A percentile compares a stretch with the other conserved stretches of the same genome.
phyloP scores from a whole-genome alignment of 148 eudicot genomes.

The Fagopyrum tataricum region DNA sequence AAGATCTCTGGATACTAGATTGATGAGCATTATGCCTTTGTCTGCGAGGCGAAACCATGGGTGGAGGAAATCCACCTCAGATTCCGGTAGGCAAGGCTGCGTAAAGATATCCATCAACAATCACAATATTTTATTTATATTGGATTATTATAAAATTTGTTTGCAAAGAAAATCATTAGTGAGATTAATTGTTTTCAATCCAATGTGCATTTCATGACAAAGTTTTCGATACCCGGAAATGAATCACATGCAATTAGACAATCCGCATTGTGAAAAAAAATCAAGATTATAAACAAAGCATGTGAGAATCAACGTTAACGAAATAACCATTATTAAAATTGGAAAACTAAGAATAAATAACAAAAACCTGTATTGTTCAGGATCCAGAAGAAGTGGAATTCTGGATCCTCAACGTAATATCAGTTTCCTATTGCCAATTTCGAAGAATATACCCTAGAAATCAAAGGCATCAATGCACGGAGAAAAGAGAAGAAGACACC shows the following conservation, averaged over 20 bases:
- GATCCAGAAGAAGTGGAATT: not conserved
- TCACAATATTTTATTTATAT: too few relatives aligned
- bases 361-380: not conserved
- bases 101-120: not conserved
- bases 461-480: not conserved
- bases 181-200: too few relatives aligned
- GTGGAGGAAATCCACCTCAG: too few relatives aligned
- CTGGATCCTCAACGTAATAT: not conserved
- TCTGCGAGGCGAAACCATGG: constrained; percentile 33
- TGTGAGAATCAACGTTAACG: not conserved
- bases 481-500: not conserved
- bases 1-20: constrained; percentile 36
- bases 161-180: too few relatives aligned
- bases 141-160: too few relatives aligned
- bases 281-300: not conserved
- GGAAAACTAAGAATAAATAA: not conserved
- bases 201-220: too few relatives aligned
- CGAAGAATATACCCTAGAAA: too few relatives aligned
- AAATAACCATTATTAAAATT: not conserved
- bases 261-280: too few relatives aligned
- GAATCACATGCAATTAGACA: too few relatives aligned
- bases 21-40: constrained; percentile 46
- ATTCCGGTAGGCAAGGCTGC: not conserved
- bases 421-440: too few relatives aligned
- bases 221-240: too few relatives aligned